Evolutionary conservation across 2,329 filamentous ascomycete genomes (phyloP).

Genomic region (Monilinia vaccinii-corymbosi): DNA sequence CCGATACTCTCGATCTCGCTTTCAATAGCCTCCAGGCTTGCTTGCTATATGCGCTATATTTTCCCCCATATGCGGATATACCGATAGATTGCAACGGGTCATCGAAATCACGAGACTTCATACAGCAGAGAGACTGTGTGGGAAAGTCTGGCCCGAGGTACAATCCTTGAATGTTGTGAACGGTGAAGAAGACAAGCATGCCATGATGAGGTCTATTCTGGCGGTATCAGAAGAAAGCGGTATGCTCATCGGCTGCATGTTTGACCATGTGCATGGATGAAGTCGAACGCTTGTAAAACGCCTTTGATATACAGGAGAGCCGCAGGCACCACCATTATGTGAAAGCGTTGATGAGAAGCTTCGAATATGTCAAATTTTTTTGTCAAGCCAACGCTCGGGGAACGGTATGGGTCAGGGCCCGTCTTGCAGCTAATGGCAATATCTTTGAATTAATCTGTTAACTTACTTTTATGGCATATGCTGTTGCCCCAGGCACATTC

Average conservation of each 20-base stretch:
- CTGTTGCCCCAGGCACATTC: slow-evolving; percentile 32
- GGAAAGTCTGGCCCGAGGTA: not conserved
- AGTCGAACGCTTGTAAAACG: slow-evolving; percentile 32
- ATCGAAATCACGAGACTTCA: not conserved
- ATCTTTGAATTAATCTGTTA: not conserved
- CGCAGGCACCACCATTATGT: slow-evolving; percentile 37
- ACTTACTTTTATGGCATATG: slow-evolving; percentile 32
- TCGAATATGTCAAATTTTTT: slow-evolving; percentile 38
- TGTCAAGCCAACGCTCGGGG: slow-evolving; percentile 36
- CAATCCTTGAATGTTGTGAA: not conserved
- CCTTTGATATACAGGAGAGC: slow-evolving; percentile 32
- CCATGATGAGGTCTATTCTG: not conserved
- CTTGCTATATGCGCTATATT: not conserved
- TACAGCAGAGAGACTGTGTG: not conserved
- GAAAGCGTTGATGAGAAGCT: slow-evolving; percentile 41
- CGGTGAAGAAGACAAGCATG: not conserved
- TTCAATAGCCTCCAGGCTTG: not conserved
- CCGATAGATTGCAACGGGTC: not conserved
- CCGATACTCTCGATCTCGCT: not conserved
- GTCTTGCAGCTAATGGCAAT: not conserved
- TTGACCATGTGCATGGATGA: slow-evolving; percentile 20
- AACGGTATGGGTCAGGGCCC: slow-evolving; percentile 27
- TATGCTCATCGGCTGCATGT: not conserved
- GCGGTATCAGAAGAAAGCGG: slow-evolving; percentile 3
- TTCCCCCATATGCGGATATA: not conserved